phyloP scores from a whole-genome alignment of 2,329 filamentous ascomycete species.

The Pyrenophora teres region DNA sequence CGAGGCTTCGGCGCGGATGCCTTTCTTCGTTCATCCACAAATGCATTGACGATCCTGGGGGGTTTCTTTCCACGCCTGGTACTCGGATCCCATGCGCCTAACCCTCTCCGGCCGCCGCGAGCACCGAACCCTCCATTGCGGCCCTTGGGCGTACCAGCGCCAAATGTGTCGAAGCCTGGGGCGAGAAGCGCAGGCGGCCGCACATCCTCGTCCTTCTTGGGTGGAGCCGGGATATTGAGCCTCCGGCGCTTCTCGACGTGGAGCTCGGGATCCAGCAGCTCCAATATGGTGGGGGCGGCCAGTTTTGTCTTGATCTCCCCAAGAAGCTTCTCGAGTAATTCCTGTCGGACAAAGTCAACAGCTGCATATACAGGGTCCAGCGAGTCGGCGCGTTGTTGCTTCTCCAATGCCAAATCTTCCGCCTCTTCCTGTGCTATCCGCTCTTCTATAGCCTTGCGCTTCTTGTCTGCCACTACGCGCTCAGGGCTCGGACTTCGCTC shows the following conservation, averaged over 20 bases:
- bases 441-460: conserved; percentile 68
- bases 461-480: conserved; percentile 53
- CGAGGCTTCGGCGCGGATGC: conserved; percentile 60
- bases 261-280: conserved; percentile 80
- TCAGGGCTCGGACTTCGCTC: conserved; percentile 60
- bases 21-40: conserved; percentile 64
- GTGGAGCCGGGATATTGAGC: conserved; percentile 74
- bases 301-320: conserved; percentile 87
- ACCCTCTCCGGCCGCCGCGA: conserved; percentile 47
- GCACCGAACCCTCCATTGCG: conserved; percentile 49
- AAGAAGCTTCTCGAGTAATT: conserved; percentile 84
- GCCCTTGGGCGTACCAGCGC: conserved; percentile 66
- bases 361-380: conserved; percentile 90
- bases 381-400: conserved; percentile 81
- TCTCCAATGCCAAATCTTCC: conserved; percentile 86
- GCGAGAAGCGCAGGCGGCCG: conserved; percentile 59
- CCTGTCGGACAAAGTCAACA: conserved; percentile 74
- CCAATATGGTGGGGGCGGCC: conserved; percentile 77
- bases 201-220: conserved; percentile 61
- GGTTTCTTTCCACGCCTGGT: conserved; percentile 47
- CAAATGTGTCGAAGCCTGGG: conserved; percentile 64
- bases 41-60: conserved; percentile 51
- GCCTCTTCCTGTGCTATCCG: conserved; percentile 74
- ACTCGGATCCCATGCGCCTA: conserved; percentile 53
- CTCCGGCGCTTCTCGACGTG: conserved; percentile 79